These are phyloP conservation scores for Trichophyton verrucosum DNA, from an alignment of 2,329 filamentous ascomycete genomes.

Conservation along the genomic window DNA sequence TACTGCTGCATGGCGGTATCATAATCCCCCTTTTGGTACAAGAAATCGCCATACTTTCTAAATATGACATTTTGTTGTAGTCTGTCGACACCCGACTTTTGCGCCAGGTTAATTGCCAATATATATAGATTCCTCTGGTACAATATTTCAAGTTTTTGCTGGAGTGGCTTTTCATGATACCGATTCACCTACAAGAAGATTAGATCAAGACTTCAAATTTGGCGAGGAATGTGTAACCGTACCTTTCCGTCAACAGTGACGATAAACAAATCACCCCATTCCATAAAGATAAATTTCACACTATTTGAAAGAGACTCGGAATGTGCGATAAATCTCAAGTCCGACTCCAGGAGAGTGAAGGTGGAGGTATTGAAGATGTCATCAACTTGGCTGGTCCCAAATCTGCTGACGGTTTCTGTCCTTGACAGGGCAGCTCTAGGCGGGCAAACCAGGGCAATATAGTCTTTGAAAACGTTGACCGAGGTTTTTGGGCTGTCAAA, in stretches of 20 bases:
- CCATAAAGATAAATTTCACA: constrained; percentile 65
- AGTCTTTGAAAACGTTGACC: constrained; percentile 67
- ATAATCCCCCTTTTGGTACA: constrained; percentile 91
- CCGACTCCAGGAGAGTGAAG: constrained; percentile 83
- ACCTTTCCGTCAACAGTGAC: constrained; percentile 87
- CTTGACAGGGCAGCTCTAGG: constrained; percentile 46
- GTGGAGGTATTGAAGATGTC: constrained; percentile 75
- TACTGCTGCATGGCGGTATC: constrained; percentile 99
- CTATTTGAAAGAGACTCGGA: constrained; percentile 73
- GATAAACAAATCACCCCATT: constrained; percentile 89
- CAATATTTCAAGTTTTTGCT: constrained; percentile 82
- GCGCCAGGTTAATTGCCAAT: constrained; percentile 80
- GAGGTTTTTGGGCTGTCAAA: constrained; percentile 85
- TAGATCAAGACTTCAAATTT: constrained; percentile 12
- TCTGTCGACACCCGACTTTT: constrained; percentile 69
- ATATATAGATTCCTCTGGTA: constrained; percentile 91
- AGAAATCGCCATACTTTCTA: constrained; percentile 80
- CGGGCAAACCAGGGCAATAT: constrained; percentile 75
- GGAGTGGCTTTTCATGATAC: constrained; percentile 81
- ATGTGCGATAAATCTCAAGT: constrained; percentile 79
- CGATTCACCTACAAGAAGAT: constrained; percentile 52
- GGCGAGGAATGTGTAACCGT: constrained; percentile 15
- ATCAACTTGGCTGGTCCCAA: constrained; percentile 60
- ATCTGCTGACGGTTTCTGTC: constrained; percentile 55
- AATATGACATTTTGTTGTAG: constrained; percentile 85